Conservation (phyloP, 768 basidiomycete species). For the Collybiopsis confluens region DNA sequence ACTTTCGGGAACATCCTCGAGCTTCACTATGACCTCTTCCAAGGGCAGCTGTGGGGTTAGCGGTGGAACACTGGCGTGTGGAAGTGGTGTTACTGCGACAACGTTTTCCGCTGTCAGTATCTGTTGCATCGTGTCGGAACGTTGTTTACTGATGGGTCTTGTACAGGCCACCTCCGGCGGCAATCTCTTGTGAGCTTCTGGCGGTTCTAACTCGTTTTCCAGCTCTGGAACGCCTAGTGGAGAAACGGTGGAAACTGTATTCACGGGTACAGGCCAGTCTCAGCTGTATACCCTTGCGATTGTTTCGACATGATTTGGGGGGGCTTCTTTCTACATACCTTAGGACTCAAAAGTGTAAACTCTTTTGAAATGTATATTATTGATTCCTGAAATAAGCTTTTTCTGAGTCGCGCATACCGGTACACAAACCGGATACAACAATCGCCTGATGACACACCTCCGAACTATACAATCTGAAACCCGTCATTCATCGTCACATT, state of each 20-base stretch:
- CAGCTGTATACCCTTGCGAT: constrained; percentile 36
- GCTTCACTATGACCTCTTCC: constrained; percentile 55
- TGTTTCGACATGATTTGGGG: constrained; percentile 26
- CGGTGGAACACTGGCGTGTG: constrained; percentile 43
- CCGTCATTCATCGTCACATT: constrained; percentile 11
- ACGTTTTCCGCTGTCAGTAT: constrained; percentile 45
- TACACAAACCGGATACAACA: too few species aligned
- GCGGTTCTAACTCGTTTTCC: constrained; percentile 46
- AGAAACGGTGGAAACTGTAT: constrained; percentile 34
- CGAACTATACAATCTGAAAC: too few species aligned
- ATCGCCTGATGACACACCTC: not conserved
- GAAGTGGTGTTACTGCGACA: constrained; percentile 42
- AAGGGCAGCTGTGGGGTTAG: constrained; percentile 56
- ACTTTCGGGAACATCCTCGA: constrained; percentile 39
- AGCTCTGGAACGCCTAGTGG: constrained; percentile 53
- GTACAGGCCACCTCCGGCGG: constrained; percentile 43
- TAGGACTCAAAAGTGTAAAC: too few species aligned
- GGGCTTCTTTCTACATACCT: too few species aligned
- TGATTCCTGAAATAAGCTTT: too few species aligned
- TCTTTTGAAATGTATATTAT: too few species aligned
- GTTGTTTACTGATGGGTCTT: not conserved
- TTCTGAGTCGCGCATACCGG: too few species aligned
- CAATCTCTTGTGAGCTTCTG: constrained; percentile 43
- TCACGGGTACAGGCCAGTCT: constrained; percentile 27
- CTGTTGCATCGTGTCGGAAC: too few species aligned